Percentiles rank a stretch among this genome's conserved stretches.
phyloP scores from a whole-genome alignment of 1,139 yeast species.

The Hyphopichia wangnamkhiaoensis region DNA sequence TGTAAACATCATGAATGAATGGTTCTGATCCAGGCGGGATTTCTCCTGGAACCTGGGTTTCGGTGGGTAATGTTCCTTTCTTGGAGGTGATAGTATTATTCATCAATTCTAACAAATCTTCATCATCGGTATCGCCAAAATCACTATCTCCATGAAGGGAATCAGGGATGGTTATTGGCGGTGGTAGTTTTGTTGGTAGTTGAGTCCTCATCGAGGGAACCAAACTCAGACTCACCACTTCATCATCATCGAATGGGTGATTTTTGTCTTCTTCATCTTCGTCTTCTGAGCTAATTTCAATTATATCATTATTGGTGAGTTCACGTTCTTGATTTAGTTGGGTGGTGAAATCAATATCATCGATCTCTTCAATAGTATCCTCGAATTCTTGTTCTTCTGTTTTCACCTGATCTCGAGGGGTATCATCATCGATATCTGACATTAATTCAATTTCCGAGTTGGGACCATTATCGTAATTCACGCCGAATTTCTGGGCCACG shows the following conservation, averaged over 20 bases:
- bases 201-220: no score
- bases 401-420: slow-evolving; percentile 11
- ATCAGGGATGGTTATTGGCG: slow-evolving; percentile 5
- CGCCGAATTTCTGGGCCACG: no score
- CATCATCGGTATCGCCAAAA: slow-evolving; percentile 41
- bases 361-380: slow-evolving; percentile 29
- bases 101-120: slow-evolving; percentile 28
- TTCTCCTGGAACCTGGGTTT: slow-evolving; percentile 7
- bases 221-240: no score
- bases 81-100: slow-evolving; percentile 9
- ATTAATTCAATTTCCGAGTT: slow-evolving; percentile 11
- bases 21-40: slow-evolving; percentile 35
- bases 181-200: slow-evolving; percentile 2
- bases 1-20: slow-evolving; percentile 58
- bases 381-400: slow-evolving; percentile 10
- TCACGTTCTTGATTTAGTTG: slow-evolving; percentile 49
- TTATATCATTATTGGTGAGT: slow-evolving; percentile 23
- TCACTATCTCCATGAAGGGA: slow-evolving; percentile 22
- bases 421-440: slow-evolving; percentile 8
- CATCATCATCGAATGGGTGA: slow-evolving; percentile 4
- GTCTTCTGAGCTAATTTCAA: slow-evolving; percentile 36
- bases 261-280: slow-evolving; percentile 18
- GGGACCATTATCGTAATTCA: background rate
- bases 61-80: background rate
- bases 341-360: slow-evolving; percentile 33